Evolutionary conservation across 202 grass and related monocot species (phyloP).

Genomic region (Sporobolus alterniflorus): DNA sequence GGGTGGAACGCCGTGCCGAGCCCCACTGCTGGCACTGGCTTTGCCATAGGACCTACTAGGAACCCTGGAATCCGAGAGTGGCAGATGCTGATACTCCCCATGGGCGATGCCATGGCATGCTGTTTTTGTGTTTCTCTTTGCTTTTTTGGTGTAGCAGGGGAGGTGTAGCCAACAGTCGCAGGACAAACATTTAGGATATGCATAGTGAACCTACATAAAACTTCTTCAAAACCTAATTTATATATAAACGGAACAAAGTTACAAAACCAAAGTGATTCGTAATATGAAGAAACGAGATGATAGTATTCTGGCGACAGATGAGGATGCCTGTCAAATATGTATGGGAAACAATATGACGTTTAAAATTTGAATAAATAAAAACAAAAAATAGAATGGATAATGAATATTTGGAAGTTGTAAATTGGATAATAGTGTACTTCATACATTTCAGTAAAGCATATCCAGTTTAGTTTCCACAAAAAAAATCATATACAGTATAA

Average conservation of each 20-base stretch:
- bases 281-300: not conserved
- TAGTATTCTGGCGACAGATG: not conserved
- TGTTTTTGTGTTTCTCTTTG: not conserved
- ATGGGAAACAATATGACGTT: not conserved
- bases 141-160: not conserved
- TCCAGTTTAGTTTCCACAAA: not conserved
- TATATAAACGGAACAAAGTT: not conserved
- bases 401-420: not conserved
- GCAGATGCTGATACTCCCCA: not conserved
- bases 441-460: not conserved
- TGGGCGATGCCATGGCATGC: constrained; percentile 27
- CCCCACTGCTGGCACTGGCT: constrained; percentile 40
- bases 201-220: constrained; percentile 18
- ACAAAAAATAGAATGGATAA: not conserved
- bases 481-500: too few species aligned
- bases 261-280: not conserved
- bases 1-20: constrained; percentile 40
- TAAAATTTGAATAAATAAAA: not conserved
- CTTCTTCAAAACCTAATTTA: not conserved
- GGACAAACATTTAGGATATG: not conserved
- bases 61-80: constrained; percentile 23
- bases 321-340: not conserved
- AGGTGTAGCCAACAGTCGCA: not conserved
- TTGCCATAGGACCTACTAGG: not conserved
- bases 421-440: not conserved